Conservation (phyloP, 192 early-diverging fungal genomes). For the Mortierella claussenii region DNA sequence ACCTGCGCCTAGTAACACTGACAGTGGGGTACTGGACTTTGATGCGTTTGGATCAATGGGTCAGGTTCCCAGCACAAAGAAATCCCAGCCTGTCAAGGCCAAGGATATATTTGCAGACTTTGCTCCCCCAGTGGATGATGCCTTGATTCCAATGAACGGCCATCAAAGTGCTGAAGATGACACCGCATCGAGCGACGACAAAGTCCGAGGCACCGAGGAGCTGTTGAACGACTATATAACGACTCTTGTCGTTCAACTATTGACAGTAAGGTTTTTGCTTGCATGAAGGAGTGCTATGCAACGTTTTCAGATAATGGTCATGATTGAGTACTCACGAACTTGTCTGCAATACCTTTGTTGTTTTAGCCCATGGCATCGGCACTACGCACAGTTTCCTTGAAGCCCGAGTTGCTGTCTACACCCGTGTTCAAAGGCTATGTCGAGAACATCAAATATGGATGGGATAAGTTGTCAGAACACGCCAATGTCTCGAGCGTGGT, state of each 20-base stretch:
- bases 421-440: slow-evolving; percentile 48
- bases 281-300: not conserved
- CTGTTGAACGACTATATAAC: slow-evolving; percentile 49
- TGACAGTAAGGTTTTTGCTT: slow-evolving; percentile 23
- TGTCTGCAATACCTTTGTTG: not conserved
- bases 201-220: slow-evolving; percentile 39
- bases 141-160: not conserved
- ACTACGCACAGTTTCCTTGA: slow-evolving; percentile 38
- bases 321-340: too few relatives aligned
- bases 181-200: slow-evolving; percentile 1
- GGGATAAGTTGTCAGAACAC: slow-evolving; percentile 51
- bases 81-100: not conserved
- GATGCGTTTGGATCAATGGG: slow-evolving; percentile 37
- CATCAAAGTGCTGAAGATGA: not conserved
- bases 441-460: slow-evolving; percentile 49
- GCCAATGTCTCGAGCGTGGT: slow-evolving; percentile 52
- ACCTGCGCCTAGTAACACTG: not conserved
- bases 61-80: not conserved
- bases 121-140: slow-evolving; percentile 26
- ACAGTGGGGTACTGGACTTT: slow-evolving; percentile 29
- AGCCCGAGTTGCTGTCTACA: slow-evolving; percentile 34
- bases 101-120: slow-evolving; percentile 37
- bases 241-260: slow-evolving; percentile 43
- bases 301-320: not conserved
- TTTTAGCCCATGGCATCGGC: slow-evolving; percentile 49